Evolutionary conservation across 2,329 filamentous ascomycete genomes (phyloP).

Genomic region (Xylariomycetidae sp.): DNA sequence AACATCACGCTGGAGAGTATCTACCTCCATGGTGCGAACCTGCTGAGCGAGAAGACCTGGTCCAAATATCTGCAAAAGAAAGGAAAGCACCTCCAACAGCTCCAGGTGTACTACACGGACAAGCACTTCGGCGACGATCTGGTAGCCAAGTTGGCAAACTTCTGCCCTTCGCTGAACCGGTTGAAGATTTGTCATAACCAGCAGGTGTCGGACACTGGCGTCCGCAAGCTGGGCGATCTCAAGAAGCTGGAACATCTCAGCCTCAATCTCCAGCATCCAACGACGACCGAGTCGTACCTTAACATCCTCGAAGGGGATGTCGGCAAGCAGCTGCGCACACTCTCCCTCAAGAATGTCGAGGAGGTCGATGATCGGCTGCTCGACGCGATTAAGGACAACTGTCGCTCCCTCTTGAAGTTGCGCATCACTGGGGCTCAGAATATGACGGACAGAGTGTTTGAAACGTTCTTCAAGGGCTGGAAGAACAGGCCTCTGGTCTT

Average conservation of each 20-base stretch:
- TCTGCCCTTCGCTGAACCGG: constrained; percentile 63
- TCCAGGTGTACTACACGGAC: constrained; percentile 82
- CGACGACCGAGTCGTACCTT: constrained; percentile 52
- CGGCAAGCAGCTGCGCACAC: constrained; percentile 63
- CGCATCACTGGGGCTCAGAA: constrained; percentile 72
- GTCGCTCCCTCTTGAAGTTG: constrained; percentile 64
- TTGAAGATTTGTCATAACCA: constrained; percentile 82
- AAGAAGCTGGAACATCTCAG: constrained; percentile 66
- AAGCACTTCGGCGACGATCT: constrained; percentile 70
- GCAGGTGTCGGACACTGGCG: constrained; percentile 58
- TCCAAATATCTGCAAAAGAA: constrained; percentile 59
- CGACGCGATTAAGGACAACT: constrained; percentile 63
- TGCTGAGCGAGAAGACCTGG: constrained; percentile 75
- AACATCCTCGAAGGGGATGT: constrained; percentile 54
- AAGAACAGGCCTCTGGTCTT: constrained; percentile 62
- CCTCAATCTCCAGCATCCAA: constrained; percentile 56
- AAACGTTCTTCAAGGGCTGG: constrained; percentile 69
- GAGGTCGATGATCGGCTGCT: constrained; percentile 65
- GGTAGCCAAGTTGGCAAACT: constrained; percentile 52
- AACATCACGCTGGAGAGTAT: constrained; percentile 64
- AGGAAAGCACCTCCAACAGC: constrained; percentile 56
- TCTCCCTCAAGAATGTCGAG: constrained; percentile 68
- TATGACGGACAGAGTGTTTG: constrained; percentile 71
- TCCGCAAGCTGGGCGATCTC: constrained; percentile 59
- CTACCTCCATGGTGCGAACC: constrained; percentile 77